Conservation (phyloP, 2,329 filamentous ascomycete genomes). For the Alternaria atra region DNA sequence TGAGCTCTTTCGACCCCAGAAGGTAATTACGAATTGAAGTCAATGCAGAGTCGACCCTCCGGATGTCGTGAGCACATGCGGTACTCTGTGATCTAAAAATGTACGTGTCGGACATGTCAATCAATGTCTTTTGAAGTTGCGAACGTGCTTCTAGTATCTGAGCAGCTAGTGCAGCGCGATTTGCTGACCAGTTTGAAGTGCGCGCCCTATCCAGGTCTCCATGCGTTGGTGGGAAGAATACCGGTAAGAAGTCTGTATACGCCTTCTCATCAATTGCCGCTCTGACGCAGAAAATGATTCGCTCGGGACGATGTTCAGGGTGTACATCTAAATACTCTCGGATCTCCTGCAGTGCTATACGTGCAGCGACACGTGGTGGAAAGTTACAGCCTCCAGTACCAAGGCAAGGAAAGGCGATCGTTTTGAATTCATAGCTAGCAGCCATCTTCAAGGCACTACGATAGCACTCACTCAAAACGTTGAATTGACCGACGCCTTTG, state of each 20-base stretch:
- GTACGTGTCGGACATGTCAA: slow-evolving; percentile 22
- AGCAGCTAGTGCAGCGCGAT: slow-evolving; percentile 19
- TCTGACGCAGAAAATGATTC: slow-evolving; percentile 45
- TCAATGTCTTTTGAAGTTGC: slow-evolving; percentile 26
- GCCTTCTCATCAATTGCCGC: slow-evolving; percentile 36
- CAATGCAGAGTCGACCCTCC: slow-evolving; percentile 25
- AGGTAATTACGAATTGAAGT: slow-evolving; percentile 26
- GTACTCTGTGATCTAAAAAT: slow-evolving; percentile 19
- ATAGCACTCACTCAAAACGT: slow-evolving; percentile 45
- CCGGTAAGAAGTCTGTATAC: slow-evolving; percentile 41
- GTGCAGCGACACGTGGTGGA: slow-evolving; percentile 41
- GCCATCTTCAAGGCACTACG: slow-evolving; percentile 37
- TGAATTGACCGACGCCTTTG: slow-evolving; percentile 35
- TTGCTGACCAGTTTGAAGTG: slow-evolving; percentile 14
- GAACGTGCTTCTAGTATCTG: slow-evolving; percentile 30
- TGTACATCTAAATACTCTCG: slow-evolving; percentile 44
- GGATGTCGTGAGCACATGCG: slow-evolving; percentile 10
- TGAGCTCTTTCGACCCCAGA: slow-evolving; percentile 15
- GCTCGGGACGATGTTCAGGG: slow-evolving; percentile 30
- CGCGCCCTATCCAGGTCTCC: slow-evolving; percentile 37
- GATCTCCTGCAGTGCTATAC: slow-evolving; percentile 44
- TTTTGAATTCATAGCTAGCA: slow-evolving; percentile 31
- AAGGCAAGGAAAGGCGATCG: slow-evolving; percentile 47
- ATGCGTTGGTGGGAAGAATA: slow-evolving; percentile 47
- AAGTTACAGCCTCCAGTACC: slow-evolving; percentile 44